Evolutionary conservation across 78 protist genomes (phyloP).

Genomic region (Mastigamoeba balamuthi): DNA sequence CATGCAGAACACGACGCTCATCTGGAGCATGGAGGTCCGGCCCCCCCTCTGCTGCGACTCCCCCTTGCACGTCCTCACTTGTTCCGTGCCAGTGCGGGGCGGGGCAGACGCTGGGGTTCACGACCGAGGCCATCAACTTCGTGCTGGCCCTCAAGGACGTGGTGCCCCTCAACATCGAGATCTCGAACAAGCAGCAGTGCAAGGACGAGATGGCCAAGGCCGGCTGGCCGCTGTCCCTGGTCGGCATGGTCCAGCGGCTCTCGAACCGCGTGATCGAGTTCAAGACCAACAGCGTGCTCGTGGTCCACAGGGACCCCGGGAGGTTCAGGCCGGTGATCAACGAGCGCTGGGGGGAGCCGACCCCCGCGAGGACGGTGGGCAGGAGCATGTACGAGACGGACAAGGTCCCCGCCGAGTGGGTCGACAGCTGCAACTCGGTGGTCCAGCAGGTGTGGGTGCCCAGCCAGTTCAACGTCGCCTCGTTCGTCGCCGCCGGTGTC

Average conservation of each 20-base stretch:
- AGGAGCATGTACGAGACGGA: constrained; percentile 34
- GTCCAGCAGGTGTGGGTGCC: constrained; percentile 40
- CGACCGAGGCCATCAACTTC: background rate
- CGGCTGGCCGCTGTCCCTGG: background rate
- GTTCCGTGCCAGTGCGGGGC: background rate
- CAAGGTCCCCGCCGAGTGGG: constrained; percentile 12
- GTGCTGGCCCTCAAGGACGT: background rate
- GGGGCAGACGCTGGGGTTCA: background rate
- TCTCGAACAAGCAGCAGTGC: background rate
- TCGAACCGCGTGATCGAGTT: background rate
- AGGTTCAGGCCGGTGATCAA: background rate
- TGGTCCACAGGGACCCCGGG: background rate
- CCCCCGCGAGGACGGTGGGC: background rate
- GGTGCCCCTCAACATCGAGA: background rate
- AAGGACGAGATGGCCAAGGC: background rate
- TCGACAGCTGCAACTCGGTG: background rate
- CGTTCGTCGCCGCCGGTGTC: constrained; percentile 23
- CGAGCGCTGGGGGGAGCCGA: background rate
- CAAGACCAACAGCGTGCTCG: background rate
- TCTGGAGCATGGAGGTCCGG: background rate
- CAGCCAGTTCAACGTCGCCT: background rate
- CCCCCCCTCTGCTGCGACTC: too few species aligned
- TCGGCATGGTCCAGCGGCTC: background rate
- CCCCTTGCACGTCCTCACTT: background rate
- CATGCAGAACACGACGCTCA: background rate